phyloP scores from a whole-genome alignment of 352 stramenopile species.

The Phytophthora europaea region DNA sequence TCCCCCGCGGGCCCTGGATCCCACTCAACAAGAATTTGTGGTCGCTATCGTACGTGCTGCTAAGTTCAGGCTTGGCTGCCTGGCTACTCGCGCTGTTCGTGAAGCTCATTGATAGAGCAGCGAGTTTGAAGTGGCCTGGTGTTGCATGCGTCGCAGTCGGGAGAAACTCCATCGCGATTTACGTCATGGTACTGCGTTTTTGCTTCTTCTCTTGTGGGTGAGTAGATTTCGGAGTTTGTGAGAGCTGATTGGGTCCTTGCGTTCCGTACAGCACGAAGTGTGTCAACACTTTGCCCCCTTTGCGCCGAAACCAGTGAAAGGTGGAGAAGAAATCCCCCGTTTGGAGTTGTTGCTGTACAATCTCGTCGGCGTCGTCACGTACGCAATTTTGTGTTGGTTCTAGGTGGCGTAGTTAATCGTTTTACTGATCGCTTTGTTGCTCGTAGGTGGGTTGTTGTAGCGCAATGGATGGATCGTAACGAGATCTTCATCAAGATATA shows the following conservation, averaged over 20 bases:
- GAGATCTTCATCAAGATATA: slow-evolving; percentile 36
- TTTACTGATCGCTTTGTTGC: not conserved
- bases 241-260: slow-evolving; percentile 8
- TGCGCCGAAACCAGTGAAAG: slow-evolving; percentile 31
- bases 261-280: slow-evolving; percentile 60
- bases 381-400: not conserved
- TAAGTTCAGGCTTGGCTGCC: slow-evolving; percentile 52
- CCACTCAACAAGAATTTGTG: slow-evolving; percentile 91
- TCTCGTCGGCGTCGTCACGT: slow-evolving; percentile 45
- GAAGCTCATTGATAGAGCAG: slow-evolving; percentile 30
- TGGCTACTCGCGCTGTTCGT: slow-evolving; percentile 39
- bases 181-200: slow-evolving; percentile 59
- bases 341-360: slow-evolving; percentile 62
- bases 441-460: slow-evolving; percentile 35
- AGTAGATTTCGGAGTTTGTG: not conserved
- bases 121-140: slow-evolving; percentile 26
- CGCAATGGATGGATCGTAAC: slow-evolving; percentile 37
- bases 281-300: slow-evolving; percentile 65
- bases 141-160: slow-evolving; percentile 54
- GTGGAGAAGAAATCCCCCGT: slow-evolving; percentile 21
- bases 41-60: slow-evolving; percentile 75
- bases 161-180: slow-evolving; percentile 82
- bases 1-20: slow-evolving; percentile 45
- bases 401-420: too few species aligned
- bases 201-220: not conserved